These are phyloP conservation scores for Cicer cuneatum DNA, from an alignment of 306 rosid species.

Conservation along the genomic window DNA sequence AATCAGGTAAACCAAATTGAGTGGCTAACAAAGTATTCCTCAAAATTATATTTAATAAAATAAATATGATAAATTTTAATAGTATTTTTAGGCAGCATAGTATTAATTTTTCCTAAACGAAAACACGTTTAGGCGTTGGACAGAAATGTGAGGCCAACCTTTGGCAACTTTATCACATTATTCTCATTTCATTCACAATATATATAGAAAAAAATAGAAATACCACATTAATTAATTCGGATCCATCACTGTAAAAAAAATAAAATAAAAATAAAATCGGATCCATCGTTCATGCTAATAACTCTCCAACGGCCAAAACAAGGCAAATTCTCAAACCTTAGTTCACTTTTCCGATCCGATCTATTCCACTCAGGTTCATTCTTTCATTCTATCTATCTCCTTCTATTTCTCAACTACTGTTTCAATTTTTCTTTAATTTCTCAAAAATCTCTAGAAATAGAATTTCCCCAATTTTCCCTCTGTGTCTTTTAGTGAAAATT, in stretches of 20 bases:
- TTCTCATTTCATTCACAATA: too few species aligned
- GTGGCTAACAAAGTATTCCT: too few species aligned
- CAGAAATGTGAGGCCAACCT: not conserved
- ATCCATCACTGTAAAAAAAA: not conserved
- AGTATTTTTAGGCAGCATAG: too few species aligned
- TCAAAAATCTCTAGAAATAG: not conserved
- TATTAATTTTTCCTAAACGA: too few species aligned
- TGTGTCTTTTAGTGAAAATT: not conserved
- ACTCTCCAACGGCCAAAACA: not conserved
- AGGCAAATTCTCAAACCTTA: conserved; percentile 33
- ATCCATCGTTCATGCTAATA: too few species aligned
- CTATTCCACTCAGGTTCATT: conserved; percentile 23
- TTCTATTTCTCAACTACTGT: not conserved
- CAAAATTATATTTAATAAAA: too few species aligned
- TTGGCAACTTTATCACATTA: too few species aligned
- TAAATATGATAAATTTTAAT: too few species aligned
- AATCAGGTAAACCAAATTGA: too few species aligned
- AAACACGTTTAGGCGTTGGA: conserved; percentile 24
- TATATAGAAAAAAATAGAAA: not conserved
- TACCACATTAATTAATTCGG: not conserved
- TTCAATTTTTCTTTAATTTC: not conserved
- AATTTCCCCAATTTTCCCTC: not conserved
- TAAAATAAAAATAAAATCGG: not conserved
- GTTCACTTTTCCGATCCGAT: not conserved
- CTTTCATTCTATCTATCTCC: not conserved